Percentiles rank a stretch among this genome's conserved stretches.
Evolutionary conservation across 108 stramenopile species (phyloP).

Genomic region (Skeletonema menzelii): DNA sequence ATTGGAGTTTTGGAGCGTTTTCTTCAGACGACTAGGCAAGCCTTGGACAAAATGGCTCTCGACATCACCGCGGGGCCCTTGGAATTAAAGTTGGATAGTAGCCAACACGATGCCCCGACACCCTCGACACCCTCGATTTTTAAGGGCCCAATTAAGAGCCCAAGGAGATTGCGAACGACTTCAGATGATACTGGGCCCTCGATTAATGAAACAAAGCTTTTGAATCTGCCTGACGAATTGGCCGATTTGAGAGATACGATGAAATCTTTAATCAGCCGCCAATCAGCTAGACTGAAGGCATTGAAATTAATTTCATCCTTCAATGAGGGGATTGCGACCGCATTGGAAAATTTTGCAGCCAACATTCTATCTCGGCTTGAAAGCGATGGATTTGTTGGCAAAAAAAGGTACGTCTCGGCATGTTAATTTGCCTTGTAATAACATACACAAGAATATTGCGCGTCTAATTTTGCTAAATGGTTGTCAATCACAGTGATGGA

Average conservation of each 20-base stretch:
- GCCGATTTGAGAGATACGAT: constrained; percentile 63
- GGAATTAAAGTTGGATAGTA: constrained; percentile 18
- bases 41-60: constrained; percentile 40
- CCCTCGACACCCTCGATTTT: constrained; percentile 16
- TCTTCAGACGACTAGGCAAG: constrained; percentile 29
- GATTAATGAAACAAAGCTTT: constrained; percentile 65
- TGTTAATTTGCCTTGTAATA: constrained; percentile 3
- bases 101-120: not conserved
- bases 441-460: not conserved
- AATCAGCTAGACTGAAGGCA: constrained; percentile 45
- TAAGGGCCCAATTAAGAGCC: constrained; percentile 21
- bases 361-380: constrained; percentile 15
- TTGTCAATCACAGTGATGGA: constrained; percentile 3
- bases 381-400: constrained; percentile 25
- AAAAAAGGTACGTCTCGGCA: constrained; percentile 18
- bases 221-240: constrained; percentile 63
- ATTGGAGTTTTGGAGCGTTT: constrained; percentile 37
- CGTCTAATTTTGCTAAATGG: not conserved
- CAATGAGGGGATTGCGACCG: constrained; percentile 45
- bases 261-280: constrained; percentile 44
- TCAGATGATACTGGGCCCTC: constrained; percentile 63
- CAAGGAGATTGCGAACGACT: constrained; percentile 26
- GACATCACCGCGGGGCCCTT: constrained; percentile 17
- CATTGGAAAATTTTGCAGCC: constrained; percentile 29
- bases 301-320: constrained; percentile 45